Base-by-base conservation (phyloP, 371 early-diverging fungal species). In the Haplosporangium sp. region DNA sequence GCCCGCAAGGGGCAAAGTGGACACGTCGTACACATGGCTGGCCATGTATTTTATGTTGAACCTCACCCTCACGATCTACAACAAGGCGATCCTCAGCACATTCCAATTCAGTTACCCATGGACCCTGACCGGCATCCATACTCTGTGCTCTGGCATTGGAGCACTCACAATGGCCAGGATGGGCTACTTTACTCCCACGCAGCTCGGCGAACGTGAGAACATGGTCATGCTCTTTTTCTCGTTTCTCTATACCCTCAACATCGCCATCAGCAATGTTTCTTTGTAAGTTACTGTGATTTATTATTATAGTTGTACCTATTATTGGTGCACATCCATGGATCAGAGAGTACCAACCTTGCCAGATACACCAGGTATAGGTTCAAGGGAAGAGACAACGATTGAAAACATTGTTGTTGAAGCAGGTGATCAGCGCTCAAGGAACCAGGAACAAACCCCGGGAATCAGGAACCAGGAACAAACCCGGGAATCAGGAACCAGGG, bases 101-200 rank as follows among this genome's bases (percentile, higher is more conserved):
- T 87, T 89, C 63, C 72, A 84, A 20, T 96, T 95, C 76, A 84
- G 86, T 37, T 95, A 89, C 76, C 96, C 96, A 12, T 96, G 95
- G 95, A 89, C 92, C 29, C 83, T 96, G 16, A 96, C 96, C 0
- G 94, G 93, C 5, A 86, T 94, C 61, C 96, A 96, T 68, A 90
- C 93, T 14, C 69, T 94, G 36, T 88, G 90, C 60, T 88, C 92
- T 46, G 85, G 90, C 11, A 64, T 91, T 12, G 95, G 95, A 4
- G 86, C 86, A 53, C 85, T 83, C 40, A 16, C 81, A 11, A 83
- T 92, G 40, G 85, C 80, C 55, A 47, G 68, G 36, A 38, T 82
- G 51, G 91, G 90, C 4, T 50, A 84, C n/a, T 93, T 93, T 71
- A 80, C 80, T 38, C 94, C 92, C 6, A 75, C 83, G 37, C 80